A percentile compares a stretch with the other conserved stretches of the same genome.
Conservation (phyloP, 2,329 filamentous ascomycete species). For the Cladophialophora exuberans region DNA sequence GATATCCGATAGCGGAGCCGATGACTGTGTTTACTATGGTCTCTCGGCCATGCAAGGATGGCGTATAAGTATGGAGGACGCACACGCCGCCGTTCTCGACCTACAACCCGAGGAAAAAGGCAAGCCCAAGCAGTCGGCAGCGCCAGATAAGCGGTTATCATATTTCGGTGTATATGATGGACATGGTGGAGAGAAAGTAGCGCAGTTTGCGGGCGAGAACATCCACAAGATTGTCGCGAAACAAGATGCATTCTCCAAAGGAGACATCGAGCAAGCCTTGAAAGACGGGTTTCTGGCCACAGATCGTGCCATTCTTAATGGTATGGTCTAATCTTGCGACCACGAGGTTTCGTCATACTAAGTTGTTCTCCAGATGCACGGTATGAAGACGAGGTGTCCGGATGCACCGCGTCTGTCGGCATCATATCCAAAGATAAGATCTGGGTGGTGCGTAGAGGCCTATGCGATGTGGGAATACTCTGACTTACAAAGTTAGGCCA, state of each 20-base stretch:
- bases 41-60: constrained; percentile 99
- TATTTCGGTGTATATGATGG: constrained; percentile 99
- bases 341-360: constrained; percentile 18
- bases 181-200: constrained; percentile 95
- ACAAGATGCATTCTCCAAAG: constrained; percentile 89
- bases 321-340: constrained; percentile 54
- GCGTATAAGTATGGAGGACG: constrained; percentile 99
- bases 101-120: constrained; percentile 66
- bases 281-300: constrained; percentile 98
- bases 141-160: constrained; percentile 74
- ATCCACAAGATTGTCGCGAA: constrained; percentile 93
- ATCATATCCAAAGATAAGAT: constrained; percentile 90
- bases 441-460: constrained; percentile 72
- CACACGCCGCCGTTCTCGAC: constrained; percentile 87
- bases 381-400: constrained; percentile 97
- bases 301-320: constrained; percentile 91
- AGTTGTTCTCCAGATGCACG: constrained; percentile 71
- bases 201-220: constrained; percentile 87
- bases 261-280: constrained; percentile 90
- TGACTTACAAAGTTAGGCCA: constrained; percentile 66
- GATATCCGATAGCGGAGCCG: constrained; percentile 86
- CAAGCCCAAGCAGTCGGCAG: constrained; percentile 61
- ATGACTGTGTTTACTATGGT: constrained; percentile 91
- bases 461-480: not conserved
- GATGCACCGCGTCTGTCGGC: constrained; percentile 92